Evolutionary conservation across 441 rosid species (phyloP).

Genomic region (Biscutella laevigata): DNA sequence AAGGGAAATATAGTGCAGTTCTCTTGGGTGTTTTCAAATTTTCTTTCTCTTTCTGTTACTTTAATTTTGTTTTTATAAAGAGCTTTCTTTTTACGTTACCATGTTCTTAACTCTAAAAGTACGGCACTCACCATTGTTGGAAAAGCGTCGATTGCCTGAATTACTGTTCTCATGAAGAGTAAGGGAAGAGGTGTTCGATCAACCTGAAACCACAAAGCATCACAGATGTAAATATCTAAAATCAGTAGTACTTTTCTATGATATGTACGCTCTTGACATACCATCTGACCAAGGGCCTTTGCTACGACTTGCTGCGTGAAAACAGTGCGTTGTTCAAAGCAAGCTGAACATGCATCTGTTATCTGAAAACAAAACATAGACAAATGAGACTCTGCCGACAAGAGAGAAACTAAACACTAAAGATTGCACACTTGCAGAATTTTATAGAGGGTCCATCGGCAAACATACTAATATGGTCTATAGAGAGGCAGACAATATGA

Average conservation of each 20-base stretch:
- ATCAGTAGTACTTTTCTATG: background rate
- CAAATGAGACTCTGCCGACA: constrained; percentile 1
- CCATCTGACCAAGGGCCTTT: constrained; percentile 94
- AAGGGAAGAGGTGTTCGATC: constrained; percentile 86
- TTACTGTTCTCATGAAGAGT: constrained; percentile 97
- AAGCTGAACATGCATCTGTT: constrained; percentile 90
- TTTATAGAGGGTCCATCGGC: background rate
- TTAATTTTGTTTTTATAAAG: background rate
- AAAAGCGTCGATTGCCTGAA: constrained; percentile 94
- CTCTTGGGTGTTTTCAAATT: background rate
- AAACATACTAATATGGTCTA: background rate
- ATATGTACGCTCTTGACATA: constrained; percentile 27
- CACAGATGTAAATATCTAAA: constrained; percentile 16
- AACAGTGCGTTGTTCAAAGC: constrained; percentile 98
- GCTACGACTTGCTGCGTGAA: constrained; percentile 96
- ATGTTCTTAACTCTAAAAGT: background rate
- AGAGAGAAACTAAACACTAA: background rate
- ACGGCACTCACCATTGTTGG: constrained; percentile 66
- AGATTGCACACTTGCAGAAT: background rate
- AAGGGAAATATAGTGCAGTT: background rate
- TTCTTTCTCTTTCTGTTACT: constrained; percentile 3
- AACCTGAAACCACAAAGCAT: constrained; percentile 50
- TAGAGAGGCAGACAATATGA: constrained; percentile 3
- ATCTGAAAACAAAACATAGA: constrained; percentile 39
- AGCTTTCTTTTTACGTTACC: background rate